Base-by-base conservation (phyloP, 1,284 basidiomycete species). In the Earliella scabrosa region DNA sequence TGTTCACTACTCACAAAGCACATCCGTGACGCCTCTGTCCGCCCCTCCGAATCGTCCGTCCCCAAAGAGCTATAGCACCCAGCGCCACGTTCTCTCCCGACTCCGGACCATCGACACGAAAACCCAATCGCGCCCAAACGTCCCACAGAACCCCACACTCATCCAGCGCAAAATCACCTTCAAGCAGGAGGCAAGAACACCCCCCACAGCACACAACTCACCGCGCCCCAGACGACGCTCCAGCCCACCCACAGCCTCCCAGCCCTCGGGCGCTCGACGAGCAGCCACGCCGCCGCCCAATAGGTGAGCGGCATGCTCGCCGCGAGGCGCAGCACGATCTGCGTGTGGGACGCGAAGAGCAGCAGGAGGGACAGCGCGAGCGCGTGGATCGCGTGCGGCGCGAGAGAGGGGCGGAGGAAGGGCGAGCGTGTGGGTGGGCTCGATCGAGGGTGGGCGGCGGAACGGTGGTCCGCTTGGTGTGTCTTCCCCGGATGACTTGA, bases 121-220 rank as follows among this genome's bases (percentile, higher is more conserved):
- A n/a, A n/a, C n/a, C n/a, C n/a, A n/a, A n/a, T n/a, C n/a, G n/a
- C n/a, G n/a, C n/a, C n/a, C n/a, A n/a, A n/a, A n/a, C n/a, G n/a
- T n/a, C n/a, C n/a, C n/a, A n/a, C n/a, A n/a, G n/a, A n/a, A n/a
- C n/a, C n/a, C n/a, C n/a, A n/a, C n/a, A n/a, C n/a, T n/a, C n/a
- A n/a, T n/a, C n/a, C 7, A 31, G 13, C 13, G 13, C 13, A 31
- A 31, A 31, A 6, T 6, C 7, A 1, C 26, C 18, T 4, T 18
- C 24, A 97, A 0, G 96, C 96, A 14, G 97, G 97, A 0, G 97
- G 96, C 43, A 97, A 82, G 69, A 96, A 97, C 2, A 85, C 84
- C 1, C 80, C 82, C 93, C 95, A 98, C 2, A 97, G 76, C 5
- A 95, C 81, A n/a, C 88, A 72, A 4, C 87, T 88, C 4, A 88